A percentile compares a stretch with the other conserved stretches of the same genome.
Conservation (phyloP, 768 basidiomycete genomes). For the Bullera alba region DNA sequence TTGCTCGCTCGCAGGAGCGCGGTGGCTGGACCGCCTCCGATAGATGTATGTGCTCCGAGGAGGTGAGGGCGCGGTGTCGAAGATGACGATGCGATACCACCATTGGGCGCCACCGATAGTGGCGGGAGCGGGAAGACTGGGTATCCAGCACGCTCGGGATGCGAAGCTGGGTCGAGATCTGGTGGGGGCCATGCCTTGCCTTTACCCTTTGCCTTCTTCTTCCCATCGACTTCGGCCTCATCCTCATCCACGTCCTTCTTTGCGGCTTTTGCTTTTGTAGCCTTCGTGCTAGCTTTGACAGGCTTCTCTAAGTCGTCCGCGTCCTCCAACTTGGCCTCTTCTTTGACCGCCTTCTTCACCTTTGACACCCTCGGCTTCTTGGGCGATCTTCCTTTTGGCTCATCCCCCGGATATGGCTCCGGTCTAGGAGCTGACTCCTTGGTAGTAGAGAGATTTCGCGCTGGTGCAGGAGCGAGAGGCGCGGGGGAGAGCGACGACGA, state of each 20-base stretch:
- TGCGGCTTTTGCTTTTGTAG: slow-evolving; percentile 5
- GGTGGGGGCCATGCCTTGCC: slow-evolving; percentile 30
- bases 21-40: slow-evolving; percentile 72
- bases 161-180: slow-evolving; percentile 26
- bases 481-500: neutral
- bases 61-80: slow-evolving; percentile 17
- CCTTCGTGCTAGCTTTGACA: slow-evolving; percentile 17
- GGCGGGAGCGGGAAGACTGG: slow-evolving; percentile 21
- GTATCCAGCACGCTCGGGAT: slow-evolving; percentile 27
- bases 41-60: slow-evolving; percentile 75
- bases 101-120: slow-evolving; percentile 8
- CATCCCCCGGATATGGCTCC: neutral
- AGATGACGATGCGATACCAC: slow-evolving; percentile 4
- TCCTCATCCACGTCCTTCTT: neutral
- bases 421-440: slow-evolving; percentile 1
- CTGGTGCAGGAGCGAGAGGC: neutral
- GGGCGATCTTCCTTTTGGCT: neutral
- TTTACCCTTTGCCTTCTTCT: slow-evolving; percentile 6
- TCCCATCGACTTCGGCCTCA: neutral
- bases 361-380: neutral
- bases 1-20: slow-evolving; percentile 62
- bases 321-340: neutral
- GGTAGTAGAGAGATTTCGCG: neutral
- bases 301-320: slow-evolving; percentile 4
- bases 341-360: slow-evolving; percentile 1